Evolutionary conservation across 345 rosid species (phyloP).

Genomic region (Moricandia moricandioides): DNA sequence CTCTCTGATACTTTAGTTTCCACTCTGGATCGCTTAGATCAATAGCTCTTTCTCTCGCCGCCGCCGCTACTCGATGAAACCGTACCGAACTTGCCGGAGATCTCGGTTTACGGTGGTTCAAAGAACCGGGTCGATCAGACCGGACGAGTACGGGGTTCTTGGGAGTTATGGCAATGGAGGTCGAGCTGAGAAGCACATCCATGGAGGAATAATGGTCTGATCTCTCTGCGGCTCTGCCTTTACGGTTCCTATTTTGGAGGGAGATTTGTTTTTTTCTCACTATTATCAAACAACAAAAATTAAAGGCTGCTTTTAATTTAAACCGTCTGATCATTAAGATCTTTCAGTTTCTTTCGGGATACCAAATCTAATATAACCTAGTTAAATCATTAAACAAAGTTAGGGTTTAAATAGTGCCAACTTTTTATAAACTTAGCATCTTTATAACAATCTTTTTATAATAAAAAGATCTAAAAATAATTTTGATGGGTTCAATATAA

Average conservation of each 20-base stretch:
- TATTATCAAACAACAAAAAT: too few relatives aligned
- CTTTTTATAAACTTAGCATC: too few relatives aligned
- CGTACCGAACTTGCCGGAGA: neutral
- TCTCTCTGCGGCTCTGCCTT: neutral
- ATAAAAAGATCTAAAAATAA: too few relatives aligned
- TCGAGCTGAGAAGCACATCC: constrained; percentile 37
- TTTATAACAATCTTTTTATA: too few relatives aligned
- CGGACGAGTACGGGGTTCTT: constrained; percentile 1
- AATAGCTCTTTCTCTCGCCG: constrained; percentile 7
- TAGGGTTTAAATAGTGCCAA: too few relatives aligned
- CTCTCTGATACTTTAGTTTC: constrained; percentile 59
- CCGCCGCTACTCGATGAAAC: neutral
- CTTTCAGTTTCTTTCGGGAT: too few relatives aligned
- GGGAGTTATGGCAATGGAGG: neutral
- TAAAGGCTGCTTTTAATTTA: too few relatives aligned
- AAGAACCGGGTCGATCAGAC: constrained; percentile 20
- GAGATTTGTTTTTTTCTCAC: neutral
- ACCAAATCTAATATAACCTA: too few relatives aligned
- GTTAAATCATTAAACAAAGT: too few relatives aligned
- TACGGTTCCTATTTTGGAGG: constrained; percentile 20
- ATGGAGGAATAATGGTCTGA: constrained; percentile 27
- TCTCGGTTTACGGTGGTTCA: constrained; percentile 6
- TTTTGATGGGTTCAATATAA: too few relatives aligned
- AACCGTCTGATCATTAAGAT: too few relatives aligned
- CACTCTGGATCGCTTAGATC: constrained; percentile 72